A percentile compares a stretch with the other conserved stretches of the same genome.
phyloP scores from a whole-genome alignment of 768 basidiomycete species.

The Amanita fuliginea region DNA sequence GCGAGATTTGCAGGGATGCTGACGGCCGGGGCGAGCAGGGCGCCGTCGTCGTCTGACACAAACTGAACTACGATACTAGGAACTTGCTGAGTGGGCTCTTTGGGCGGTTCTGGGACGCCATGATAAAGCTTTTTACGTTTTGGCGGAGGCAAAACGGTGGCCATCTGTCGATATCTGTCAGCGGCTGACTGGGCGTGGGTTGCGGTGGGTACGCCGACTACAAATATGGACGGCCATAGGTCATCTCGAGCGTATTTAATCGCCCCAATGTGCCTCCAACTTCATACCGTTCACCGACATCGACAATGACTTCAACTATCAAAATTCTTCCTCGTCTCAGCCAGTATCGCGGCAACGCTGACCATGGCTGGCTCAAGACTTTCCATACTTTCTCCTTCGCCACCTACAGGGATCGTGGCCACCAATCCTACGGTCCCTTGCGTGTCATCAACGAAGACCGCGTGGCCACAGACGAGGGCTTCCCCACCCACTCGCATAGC shows the following conservation, averaged over 20 bases:
- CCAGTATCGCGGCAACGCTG: conserved; percentile 56
- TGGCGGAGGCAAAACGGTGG: conserved; percentile 77
- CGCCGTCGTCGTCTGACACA: conserved; percentile 79
- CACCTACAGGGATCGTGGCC: conserved; percentile 41
- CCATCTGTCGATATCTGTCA: conserved; percentile 60
- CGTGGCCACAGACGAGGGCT: conserved; percentile 66
- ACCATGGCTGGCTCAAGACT: conserved; percentile 83
- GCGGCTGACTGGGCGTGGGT: background rate
- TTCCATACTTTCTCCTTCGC: conserved; percentile 81
- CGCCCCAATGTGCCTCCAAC: background rate
- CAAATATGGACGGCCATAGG: background rate
- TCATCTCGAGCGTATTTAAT: background rate
- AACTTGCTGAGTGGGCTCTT: conserved; percentile 29
- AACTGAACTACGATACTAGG: conserved; percentile 80
- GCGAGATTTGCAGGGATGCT: conserved; percentile 82
- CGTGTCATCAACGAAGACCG: conserved; percentile 92
- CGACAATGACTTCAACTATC: conserved; percentile 16
- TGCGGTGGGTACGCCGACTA: conserved; percentile 3
- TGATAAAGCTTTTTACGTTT: conserved; percentile 67
- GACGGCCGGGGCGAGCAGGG: conserved; percentile 75
- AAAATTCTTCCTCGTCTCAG: conserved; percentile 44
- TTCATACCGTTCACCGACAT: background rate
- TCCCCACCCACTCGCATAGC: conserved; percentile 74
- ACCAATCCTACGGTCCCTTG: conserved; percentile 58
- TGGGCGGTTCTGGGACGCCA: conserved; percentile 55